These are phyloP conservation scores for Globisporangium echinulatum DNA, from an alignment of 352 stramenopile genomes.

Conservation along the genomic window DNA sequence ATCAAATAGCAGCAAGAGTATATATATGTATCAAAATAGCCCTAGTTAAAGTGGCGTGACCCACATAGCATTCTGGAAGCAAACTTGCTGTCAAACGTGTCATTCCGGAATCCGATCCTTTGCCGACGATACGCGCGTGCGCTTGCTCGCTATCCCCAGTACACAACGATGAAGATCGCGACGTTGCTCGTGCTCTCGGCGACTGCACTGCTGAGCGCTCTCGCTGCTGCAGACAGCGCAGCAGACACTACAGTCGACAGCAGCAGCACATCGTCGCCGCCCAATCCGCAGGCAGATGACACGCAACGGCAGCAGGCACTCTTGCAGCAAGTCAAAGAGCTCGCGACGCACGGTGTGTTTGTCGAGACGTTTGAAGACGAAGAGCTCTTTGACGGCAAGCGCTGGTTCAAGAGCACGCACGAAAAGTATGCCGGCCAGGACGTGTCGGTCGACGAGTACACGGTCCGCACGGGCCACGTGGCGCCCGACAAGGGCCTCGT, in stretches of 20 bases:
- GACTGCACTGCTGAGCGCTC: slow-evolving; percentile 27
- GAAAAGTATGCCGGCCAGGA: slow-evolving; percentile 79
- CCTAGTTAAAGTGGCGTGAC: no score
- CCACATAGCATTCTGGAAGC: no score
- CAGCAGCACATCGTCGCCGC: neutral
- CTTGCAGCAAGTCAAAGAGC: slow-evolving; percentile 40
- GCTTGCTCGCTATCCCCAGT: neutral
- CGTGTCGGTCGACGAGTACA: slow-evolving; percentile 60
- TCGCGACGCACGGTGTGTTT: slow-evolving; percentile 52
- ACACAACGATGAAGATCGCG: slow-evolving; percentile 46
- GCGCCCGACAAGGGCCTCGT: slow-evolving; percentile 66
- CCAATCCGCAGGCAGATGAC: slow-evolving; percentile 6
- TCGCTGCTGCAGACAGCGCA: neutral
- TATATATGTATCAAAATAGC: no score
- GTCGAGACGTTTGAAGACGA: slow-evolving; percentile 75
- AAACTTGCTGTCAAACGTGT: no score
- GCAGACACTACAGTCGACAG: neutral
- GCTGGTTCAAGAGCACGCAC: slow-evolving; percentile 80
- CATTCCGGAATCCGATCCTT: neutral
- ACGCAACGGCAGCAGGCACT: slow-evolving; percentile 21
- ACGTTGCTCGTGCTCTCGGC: slow-evolving; percentile 32
- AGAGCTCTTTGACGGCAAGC: slow-evolving; percentile 48
- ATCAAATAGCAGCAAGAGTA: no score
- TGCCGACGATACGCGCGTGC: neutral
- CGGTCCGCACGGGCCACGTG: slow-evolving; percentile 40